A percentile compares a stretch with the other conserved stretches of the same genome.
Conservation (phyloP, 208 protist species). For the Wallacemonas sp. region DNA sequence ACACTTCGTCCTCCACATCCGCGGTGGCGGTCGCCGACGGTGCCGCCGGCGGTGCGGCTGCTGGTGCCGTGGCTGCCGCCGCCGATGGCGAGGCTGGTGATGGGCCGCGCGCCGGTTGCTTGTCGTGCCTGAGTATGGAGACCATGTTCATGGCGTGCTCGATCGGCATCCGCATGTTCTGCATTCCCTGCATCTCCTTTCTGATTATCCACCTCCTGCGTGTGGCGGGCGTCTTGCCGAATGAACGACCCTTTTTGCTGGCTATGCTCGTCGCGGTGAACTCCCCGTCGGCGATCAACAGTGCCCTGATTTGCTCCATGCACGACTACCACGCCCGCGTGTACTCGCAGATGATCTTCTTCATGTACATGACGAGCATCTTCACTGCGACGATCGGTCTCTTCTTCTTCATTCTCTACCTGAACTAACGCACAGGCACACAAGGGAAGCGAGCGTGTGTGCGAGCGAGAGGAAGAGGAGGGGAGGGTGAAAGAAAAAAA, state of each 20-base stretch:
- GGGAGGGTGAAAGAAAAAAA: no score
- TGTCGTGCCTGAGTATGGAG: background rate
- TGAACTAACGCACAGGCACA: slow-evolving; percentile 15
- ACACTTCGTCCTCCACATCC: no score
- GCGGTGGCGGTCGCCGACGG: no score
- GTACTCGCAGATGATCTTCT: slow-evolving; percentile 31
- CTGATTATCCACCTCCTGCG: slow-evolving; percentile 27
- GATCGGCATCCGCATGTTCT: slow-evolving; percentile 12
- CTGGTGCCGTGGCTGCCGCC: no score
- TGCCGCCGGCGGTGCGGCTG: no score
- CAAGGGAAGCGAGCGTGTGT: no score
- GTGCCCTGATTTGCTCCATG: slow-evolving; percentile 37
- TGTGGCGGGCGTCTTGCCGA: slow-evolving; percentile 11
- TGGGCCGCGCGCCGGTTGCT: background rate
- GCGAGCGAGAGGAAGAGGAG: no score
- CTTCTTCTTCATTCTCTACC: slow-evolving; percentile 15
- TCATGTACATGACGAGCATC: slow-evolving; percentile 36
- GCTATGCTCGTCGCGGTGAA: slow-evolving; percentile 30
- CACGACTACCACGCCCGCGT: slow-evolving; percentile 31
- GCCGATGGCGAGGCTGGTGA: slow-evolving; percentile 12
- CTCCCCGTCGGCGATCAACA: slow-evolving; percentile 39
- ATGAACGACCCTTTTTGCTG: slow-evolving; percentile 31
- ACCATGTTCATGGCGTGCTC: slow-evolving; percentile 12
- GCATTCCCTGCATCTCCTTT: slow-evolving; percentile 34
- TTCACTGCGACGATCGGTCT: slow-evolving; percentile 38